Base-by-base conservation (phyloP, 2,329 filamentous ascomycete species). In the Phaeosphaeria sp. region DNA sequence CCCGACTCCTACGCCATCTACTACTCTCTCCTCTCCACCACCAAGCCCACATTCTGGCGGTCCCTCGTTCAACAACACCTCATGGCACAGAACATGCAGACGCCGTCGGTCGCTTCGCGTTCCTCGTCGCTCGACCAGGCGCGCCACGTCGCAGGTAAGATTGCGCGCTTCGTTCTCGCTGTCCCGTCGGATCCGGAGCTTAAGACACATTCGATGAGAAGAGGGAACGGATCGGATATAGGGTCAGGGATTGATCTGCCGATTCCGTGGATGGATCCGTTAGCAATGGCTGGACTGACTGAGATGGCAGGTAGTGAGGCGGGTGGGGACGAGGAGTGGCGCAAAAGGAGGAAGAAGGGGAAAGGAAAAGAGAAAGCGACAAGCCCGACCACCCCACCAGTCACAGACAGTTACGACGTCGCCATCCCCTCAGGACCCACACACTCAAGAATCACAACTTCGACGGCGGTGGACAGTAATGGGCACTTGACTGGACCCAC, bases 141-240 rank as follows among this genome's bases (percentile, higher is more conserved):
- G 1, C 20, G 50, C 25, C 55, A 41, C 18, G 54, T 50, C 10
- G 50, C 49, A 2, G 56, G 57, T 43, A 64, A 52, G 47, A 50
- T 64, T 3, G 41, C 57, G 6, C 62, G 67, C 13, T 58, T 54
- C 21, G 25, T 67, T 6, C 57, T 70, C n/a, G 53, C 60, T 9
- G 55, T 56, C 18, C 61, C 66, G 2, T 55, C 54, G 2, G 52
- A 63, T 18, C 46, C 54, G 17, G 54, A 53, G 9, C 46, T 53
- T 2, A 65, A 65, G 22, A 62, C 60, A 7, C 49, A 49, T 27
- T 63, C 63, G n/a, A 52, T 22, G 10, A 55, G 50, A 13, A 30
- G n/a, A 18, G 6, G 17, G n/a, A n/a, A 15, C 20, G 30, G 15
- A 11, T 6, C 30, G 13, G 30, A 13, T 4, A 4, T 27, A 13